These are phyloP conservation scores for Mortierella sp. DNA, from an alignment of 371 early-diverging fungal species.

Conservation along the genomic window DNA sequence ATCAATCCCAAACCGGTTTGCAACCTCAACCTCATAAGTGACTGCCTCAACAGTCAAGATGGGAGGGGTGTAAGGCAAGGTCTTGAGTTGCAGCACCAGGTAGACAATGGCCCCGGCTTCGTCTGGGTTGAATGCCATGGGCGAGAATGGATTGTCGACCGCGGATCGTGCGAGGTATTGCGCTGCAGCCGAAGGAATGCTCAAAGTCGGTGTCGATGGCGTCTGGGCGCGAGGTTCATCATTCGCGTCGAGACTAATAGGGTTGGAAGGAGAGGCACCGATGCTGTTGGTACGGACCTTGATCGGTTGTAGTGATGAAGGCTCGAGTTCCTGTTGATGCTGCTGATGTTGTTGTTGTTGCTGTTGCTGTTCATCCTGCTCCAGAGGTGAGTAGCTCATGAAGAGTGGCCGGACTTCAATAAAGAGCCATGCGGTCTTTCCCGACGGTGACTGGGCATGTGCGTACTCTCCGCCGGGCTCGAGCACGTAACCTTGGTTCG, in stretches of 20 bases:
- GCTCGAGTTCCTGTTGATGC: slow-evolving; percentile 8
- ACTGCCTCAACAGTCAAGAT: slow-evolving; percentile 52
- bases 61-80: slow-evolving; percentile 48
- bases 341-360: not conserved
- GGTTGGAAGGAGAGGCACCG: slow-evolving; percentile 32
- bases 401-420: slow-evolving; percentile 46
- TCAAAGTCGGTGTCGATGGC: slow-evolving; percentile 23
- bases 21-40: slow-evolving; percentile 48
- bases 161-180: slow-evolving; percentile 2
- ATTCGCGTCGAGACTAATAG: slow-evolving; percentile 43
- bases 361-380: slow-evolving; percentile 31
- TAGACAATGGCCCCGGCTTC: slow-evolving; percentile 51
- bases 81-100: slow-evolving; percentile 48
- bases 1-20: slow-evolving; percentile 37
- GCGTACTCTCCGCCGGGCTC: slow-evolving; percentile 53
- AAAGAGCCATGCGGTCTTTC: slow-evolving; percentile 50
- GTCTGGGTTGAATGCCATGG: slow-evolving; percentile 44
- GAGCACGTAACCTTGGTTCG: slow-evolving; percentile 40
- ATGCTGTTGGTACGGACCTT: slow-evolving; percentile 7
- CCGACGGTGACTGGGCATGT: slow-evolving; percentile 45
- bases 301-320: not conserved
- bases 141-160: slow-evolving; percentile 40
- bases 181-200: not conserved
- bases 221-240: slow-evolving; percentile 19
- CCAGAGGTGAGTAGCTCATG: slow-evolving; percentile 42